phyloP scores from a whole-genome alignment of 768 basidiomycete species.

The Leccinum imitatum region DNA sequence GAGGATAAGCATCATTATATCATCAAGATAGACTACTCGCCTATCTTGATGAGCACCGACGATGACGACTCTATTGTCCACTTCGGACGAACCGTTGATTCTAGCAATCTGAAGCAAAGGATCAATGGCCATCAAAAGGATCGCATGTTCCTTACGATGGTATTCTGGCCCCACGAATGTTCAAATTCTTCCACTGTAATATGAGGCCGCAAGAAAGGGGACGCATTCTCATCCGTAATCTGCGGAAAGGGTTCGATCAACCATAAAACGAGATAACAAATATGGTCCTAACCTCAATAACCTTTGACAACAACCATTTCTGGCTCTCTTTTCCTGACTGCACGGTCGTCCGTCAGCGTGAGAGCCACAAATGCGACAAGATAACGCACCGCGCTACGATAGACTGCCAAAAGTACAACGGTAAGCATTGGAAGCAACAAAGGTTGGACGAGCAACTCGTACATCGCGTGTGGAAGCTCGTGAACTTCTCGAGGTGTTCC shows the following conservation, averaged over 20 bases:
- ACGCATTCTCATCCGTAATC: constrained; percentile 65
- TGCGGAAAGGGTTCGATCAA: constrained; percentile 26
- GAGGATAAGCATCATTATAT: constrained; percentile 2
- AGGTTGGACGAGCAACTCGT: constrained; percentile 27
- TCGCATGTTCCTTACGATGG: constrained; percentile 48
- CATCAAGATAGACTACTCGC: constrained; percentile 30
- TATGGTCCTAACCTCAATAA: constrained; percentile 50
- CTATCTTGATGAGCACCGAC: constrained; percentile 86
- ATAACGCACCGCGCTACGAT: constrained; percentile 66
- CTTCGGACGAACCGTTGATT: constrained; percentile 68
- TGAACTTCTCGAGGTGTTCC: constrained; percentile 63
- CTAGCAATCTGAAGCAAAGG: constrained; percentile 55
- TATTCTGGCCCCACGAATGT: constrained; percentile 86
- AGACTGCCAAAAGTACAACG: constrained; percentile 46
- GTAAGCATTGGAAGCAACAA: constrained; percentile 1
- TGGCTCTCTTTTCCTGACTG: constrained; percentile 79
- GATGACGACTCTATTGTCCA: constrained; percentile 63
- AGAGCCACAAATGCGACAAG: constrained; percentile 2
- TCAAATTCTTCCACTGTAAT: constrained; percentile 72
- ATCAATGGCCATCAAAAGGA: background rate
- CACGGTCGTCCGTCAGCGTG: constrained; percentile 14
- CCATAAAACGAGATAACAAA: constrained; percentile 1
- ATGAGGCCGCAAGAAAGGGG: constrained; percentile 48
- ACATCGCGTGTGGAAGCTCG: constrained; percentile 76
- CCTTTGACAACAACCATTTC: constrained; percentile 68